phyloP scores from a whole-genome alignment of 2,329 filamentous ascomycete genomes.

The Pseudogymnoascus sp. region DNA sequence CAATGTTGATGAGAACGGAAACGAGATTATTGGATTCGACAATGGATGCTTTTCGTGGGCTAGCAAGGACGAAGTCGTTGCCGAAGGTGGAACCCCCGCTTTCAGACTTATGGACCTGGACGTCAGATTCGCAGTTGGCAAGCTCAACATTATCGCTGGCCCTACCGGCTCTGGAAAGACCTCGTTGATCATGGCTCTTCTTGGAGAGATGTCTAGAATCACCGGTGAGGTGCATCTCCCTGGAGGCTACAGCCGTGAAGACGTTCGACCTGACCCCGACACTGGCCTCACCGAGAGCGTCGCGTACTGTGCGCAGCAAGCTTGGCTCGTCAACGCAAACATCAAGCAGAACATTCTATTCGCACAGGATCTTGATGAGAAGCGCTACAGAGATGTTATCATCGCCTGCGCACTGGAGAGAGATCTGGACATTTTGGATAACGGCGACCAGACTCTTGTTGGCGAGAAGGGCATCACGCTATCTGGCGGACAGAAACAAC shows the following conservation, averaged over 20 bases:
- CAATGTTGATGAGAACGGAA: conserved; percentile 58
- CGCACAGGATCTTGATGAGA: conserved; percentile 68
- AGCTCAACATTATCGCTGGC: conserved; percentile 86
- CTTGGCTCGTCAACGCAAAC: conserved; percentile 92
- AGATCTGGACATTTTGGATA: conserved; percentile 85
- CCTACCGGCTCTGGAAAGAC: conserved; percentile 94
- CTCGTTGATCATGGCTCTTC: conserved; percentile 85
- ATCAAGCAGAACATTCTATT: conserved; percentile 97
- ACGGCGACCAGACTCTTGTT: conserved; percentile 86
- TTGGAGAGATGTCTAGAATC: conserved; percentile 90
- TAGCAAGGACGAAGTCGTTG: conserved; percentile 49
- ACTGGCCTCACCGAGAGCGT: conserved; percentile 86
- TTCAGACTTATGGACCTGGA: conserved; percentile 80
- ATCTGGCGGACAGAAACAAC: conserved; percentile 94
- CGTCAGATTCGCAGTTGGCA: conserved; percentile 72
- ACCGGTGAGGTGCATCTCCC: conserved; percentile 77
- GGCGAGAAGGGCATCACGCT: conserved; percentile 96
- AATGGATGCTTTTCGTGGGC: conserved; percentile 88
- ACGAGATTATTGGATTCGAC: conserved; percentile 74
- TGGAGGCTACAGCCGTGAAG: conserved; percentile 76
- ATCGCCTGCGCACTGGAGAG: conserved; percentile 84
- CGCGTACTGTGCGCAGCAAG: conserved; percentile 92
- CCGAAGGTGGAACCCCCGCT: conserved; percentile 56
- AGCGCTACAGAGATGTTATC: conserved; percentile 80
- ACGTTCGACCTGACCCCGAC: conserved; percentile 69